Base-by-base conservation (phyloP, 2,329 filamentous ascomycete species). In the Xylaria sp. region DNA sequence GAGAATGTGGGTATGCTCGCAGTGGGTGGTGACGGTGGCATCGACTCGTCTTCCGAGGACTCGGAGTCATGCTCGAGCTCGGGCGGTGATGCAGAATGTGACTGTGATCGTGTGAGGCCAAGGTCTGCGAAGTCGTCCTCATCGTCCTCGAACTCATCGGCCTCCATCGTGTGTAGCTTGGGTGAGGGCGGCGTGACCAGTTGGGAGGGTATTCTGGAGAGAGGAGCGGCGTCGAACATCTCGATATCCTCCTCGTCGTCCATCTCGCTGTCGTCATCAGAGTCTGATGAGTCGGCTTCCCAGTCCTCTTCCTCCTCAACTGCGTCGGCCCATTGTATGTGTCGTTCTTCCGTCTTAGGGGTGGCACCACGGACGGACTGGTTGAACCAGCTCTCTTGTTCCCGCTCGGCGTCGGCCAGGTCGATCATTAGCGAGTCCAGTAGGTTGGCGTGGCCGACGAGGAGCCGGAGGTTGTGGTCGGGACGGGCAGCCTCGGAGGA, bases 321-420 rank as follows among this genome's bases (percentile, higher is more conserved):
- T 65, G 88, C 86, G 81, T 97, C 93, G 78, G 93, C 92, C 93
- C 94, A 97, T 86, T 95, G 92, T 76, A 97, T 89, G 84, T 93
- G 93, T 80, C 88, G 89, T 72, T 92, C 88, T 74, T 91, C 86
- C 70, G 83, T 77, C 76, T 76, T 76, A 67, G 76, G 87, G 79
- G 86, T 86, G 75, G 92, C 92, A 78, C 91, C 92, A 80, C 89
- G 91, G 82, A 98, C 93, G 71, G 94, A 96, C 82, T 94, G 92
- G 89, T 98, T 97, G 91, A 98, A 98, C 94, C 94, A 98, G 74
- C 89, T 91, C 84, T 98, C 95, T 84, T 98, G 96, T 82, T 98
- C 94, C 76, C 91, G 90, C 87, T 98, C 96, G 79, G 95, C 95
- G 69, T 97, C 93, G 82, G 94, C 92, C 69, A 99, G 92, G 79